Percentiles rank a stretch among this genome's conserved stretches.
Evolutionary conservation across 768 basidiomycete genomes (phyloP).

Genomic region (Rhodosporidiobolus sp.): DNA sequence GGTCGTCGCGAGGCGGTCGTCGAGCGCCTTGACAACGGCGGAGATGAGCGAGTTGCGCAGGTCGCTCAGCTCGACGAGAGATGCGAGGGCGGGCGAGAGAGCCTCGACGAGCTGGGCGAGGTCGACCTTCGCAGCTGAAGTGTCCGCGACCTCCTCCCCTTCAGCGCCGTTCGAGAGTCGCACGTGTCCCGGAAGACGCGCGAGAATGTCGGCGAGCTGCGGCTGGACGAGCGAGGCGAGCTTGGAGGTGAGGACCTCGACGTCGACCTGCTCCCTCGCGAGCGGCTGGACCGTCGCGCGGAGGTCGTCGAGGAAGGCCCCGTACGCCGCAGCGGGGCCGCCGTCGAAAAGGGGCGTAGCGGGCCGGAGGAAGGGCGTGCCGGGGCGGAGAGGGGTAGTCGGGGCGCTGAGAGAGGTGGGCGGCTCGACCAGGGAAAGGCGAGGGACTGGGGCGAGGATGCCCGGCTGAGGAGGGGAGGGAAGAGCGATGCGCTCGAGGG

Average conservation of each 20-base stretch:
- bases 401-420: not conserved
- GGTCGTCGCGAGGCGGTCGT: not conserved
- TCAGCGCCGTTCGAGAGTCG: not conserved
- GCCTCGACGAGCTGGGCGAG: too few relatives aligned
- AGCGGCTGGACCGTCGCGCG: constrained; percentile 8
- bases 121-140: not conserved
- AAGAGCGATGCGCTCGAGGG: not conserved
- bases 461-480: not conserved
- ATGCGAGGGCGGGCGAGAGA: too few relatives aligned
- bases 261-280: not conserved
- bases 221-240: not conserved
- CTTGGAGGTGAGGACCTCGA: not conserved
- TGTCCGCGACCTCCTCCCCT: too few relatives aligned
- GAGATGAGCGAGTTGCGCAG: too few relatives aligned
- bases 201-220: not conserved
- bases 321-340: not conserved
- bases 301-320: constrained; percentile 17
- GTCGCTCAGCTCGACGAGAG: too few relatives aligned
- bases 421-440: not conserved
- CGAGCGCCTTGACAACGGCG: too few relatives aligned
- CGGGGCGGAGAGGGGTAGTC: not conserved
- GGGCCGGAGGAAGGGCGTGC: not conserved
- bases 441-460: not conserved
- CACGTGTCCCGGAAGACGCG: not conserved
- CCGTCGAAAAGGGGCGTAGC: not conserved